Percentiles rank a stretch among this genome's conserved stretches.
These are phyloP conservation scores for Crucihimalaya himalaica DNA, from an alignment of 345 rosid species.

Conservation along the genomic window DNA sequence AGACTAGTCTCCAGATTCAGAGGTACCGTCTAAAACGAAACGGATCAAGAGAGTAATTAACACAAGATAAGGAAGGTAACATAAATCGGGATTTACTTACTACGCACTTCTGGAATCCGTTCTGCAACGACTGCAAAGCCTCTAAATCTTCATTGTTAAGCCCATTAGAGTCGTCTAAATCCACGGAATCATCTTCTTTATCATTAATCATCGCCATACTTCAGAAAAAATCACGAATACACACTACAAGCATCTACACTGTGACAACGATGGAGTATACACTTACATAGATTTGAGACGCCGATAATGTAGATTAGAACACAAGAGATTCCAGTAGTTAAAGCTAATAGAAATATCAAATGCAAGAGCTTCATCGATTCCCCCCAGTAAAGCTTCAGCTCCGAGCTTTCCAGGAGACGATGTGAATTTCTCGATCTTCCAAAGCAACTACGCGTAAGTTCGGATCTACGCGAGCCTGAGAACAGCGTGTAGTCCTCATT, in stretches of 20 bases:
- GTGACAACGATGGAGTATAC: constrained; percentile 15
- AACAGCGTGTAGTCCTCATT: constrained; percentile 12
- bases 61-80: constrained; percentile 1
- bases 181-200: constrained; percentile 35
- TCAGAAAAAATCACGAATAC: constrained; percentile 3
- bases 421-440: constrained; percentile 21
- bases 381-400: constrained; percentile 12
- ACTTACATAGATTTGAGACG: constrained; percentile 64
- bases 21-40: no score
- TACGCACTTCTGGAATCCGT: constrained; percentile 80
- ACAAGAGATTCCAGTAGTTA: constrained; percentile 71
- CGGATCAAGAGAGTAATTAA: neutral
- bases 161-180: constrained; percentile 51
- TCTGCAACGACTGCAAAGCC: constrained; percentile 68
- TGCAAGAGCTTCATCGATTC: constrained; percentile 71
- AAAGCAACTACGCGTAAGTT: neutral
- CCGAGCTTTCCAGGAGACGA: neutral
- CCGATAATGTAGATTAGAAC: constrained; percentile 79
- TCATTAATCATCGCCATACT: constrained; percentile 12
- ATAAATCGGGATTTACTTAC: constrained; percentile 45
- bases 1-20: constrained; percentile 5
- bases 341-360: constrained; percentile 55
- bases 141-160: constrained; percentile 67
- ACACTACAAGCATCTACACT: neutral
- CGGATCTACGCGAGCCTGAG: neutral